phyloP scores from a whole-genome alignment of 805 yeast species.

The Ogataea paradorogensis region DNA sequence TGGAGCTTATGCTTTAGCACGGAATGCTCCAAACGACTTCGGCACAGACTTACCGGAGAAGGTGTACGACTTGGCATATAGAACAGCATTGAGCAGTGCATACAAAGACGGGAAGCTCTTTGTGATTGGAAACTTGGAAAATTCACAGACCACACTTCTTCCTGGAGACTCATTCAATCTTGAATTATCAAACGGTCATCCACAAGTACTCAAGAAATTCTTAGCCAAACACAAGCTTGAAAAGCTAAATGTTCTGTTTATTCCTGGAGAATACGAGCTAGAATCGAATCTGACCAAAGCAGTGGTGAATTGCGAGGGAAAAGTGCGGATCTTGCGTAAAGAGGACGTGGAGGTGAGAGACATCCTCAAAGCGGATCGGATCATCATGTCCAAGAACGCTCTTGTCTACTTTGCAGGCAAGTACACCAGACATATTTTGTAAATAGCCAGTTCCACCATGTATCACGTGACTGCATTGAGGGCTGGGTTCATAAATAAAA shows the following conservation, averaged over 20 bases:
- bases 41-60: conserved; percentile 72
- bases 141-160: conserved; percentile 26
- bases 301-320: conserved; percentile 45
- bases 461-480: conserved; percentile 7
- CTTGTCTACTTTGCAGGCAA: conserved; percentile 50
- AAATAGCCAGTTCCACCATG: conserved; percentile 2
- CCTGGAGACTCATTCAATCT: conserved; percentile 29
- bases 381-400: conserved; percentile 70
- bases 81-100: conserved; percentile 77
- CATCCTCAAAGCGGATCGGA: conserved; percentile 71
- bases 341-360: conserved; percentile 84
- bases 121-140: conserved; percentile 53
- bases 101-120: conserved; percentile 72
- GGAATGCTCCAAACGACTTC: conserved; percentile 87
- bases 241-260: conserved; percentile 59
- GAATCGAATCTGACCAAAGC: conserved; percentile 58
- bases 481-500: conserved; percentile 4
- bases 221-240: conserved; percentile 47
- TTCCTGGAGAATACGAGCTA: conserved; percentile 47
- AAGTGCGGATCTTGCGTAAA: conserved; percentile 64
- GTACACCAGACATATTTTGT: conserved; percentile 21
- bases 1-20: conserved; percentile 87
- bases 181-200: conserved; percentile 29
- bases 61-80: conserved; percentile 71
- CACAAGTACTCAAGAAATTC: conserved; percentile 35